Conservation (phyloP, 192 early-diverging fungal species). For the Coemansia sp. region DNA sequence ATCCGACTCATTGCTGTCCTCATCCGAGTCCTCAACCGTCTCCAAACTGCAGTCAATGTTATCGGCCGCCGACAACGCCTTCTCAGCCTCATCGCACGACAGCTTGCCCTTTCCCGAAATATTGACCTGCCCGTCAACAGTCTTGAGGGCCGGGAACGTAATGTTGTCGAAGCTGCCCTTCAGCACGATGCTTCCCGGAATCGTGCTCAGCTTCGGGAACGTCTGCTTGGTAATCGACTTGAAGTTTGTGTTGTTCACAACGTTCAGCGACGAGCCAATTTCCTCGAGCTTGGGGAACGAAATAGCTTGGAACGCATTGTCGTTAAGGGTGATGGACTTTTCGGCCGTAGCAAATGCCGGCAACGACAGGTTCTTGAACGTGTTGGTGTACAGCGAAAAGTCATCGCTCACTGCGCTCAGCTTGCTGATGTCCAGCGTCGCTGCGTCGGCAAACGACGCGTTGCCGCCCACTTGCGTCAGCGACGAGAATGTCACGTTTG, state of each 20-base stretch:
- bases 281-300: slow-evolving; percentile 57
- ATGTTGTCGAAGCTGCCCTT: slow-evolving; percentile 63
- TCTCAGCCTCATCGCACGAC: slow-evolving; percentile 47
- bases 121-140: slow-evolving; percentile 63
- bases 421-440: slow-evolving; percentile 46
- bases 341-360: slow-evolving; percentile 52
- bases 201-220: slow-evolving; percentile 59
- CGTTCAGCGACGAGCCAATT: slow-evolving; percentile 63
- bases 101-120: slow-evolving; percentile 63
- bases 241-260: slow-evolving; percentile 67
- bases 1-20: not conserved
- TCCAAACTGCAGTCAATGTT: slow-evolving; percentile 38
- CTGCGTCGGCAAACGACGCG: slow-evolving; percentile 60
- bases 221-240: slow-evolving; percentile 45
- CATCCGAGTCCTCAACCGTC: not conserved
- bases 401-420: slow-evolving; percentile 56
- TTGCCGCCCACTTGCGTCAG: slow-evolving; percentile 57
- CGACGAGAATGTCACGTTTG: slow-evolving; percentile 53
- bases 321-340: slow-evolving; percentile 60
- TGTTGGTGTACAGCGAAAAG: slow-evolving; percentile 62
- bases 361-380: slow-evolving; percentile 54
- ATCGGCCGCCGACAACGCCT: slow-evolving; percentile 23
- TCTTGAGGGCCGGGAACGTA: slow-evolving; percentile 55
- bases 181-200: slow-evolving; percentile 62
- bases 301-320: slow-evolving; percentile 61